Evolutionary conservation across 2,329 filamentous ascomycete species (phyloP).

Genomic region (Daldinia sp.): DNA sequence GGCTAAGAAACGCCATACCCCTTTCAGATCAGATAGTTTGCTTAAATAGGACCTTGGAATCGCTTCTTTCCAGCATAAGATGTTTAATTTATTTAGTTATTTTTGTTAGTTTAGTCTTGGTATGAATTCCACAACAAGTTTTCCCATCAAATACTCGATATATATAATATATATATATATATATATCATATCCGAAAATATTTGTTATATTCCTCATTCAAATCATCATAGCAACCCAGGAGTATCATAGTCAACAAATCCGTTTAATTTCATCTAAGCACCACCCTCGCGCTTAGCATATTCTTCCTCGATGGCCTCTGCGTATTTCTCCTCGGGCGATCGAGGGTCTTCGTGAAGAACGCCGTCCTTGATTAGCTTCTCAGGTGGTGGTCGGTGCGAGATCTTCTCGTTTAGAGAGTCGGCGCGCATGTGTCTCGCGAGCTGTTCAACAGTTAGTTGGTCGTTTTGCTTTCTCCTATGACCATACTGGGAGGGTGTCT

Average conservation of each 20-base stretch:
- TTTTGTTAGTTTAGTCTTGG: background rate
- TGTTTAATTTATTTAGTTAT: background rate
- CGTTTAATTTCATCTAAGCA: constrained; percentile 51
- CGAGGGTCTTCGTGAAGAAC: constrained; percentile 76
- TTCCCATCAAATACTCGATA: background rate
- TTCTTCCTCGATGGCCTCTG: constrained; percentile 69
- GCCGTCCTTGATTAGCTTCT: constrained; percentile 79
- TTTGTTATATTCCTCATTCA: background rate
- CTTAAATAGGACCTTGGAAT: background rate
- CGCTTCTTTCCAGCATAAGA: background rate
- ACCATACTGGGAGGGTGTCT: no score
- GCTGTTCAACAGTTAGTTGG: constrained; percentile 48
- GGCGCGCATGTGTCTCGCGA: constrained; percentile 86
- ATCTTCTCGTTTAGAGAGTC: constrained; percentile 90
- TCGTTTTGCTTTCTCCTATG: background rate
- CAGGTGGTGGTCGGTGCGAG: constrained; percentile 76
- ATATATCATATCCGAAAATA: background rate
- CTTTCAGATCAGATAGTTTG: background rate
- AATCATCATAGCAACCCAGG: constrained; percentile 6
- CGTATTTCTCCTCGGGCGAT: constrained; percentile 63
- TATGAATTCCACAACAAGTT: background rate
- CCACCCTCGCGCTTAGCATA: constrained; percentile 70
- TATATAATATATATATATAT: no score
- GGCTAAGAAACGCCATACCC: background rate
- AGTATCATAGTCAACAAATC: background rate